Conservation (phyloP, 371 early-diverging fungal species). For the Vairimorpha ceranae region DNA sequence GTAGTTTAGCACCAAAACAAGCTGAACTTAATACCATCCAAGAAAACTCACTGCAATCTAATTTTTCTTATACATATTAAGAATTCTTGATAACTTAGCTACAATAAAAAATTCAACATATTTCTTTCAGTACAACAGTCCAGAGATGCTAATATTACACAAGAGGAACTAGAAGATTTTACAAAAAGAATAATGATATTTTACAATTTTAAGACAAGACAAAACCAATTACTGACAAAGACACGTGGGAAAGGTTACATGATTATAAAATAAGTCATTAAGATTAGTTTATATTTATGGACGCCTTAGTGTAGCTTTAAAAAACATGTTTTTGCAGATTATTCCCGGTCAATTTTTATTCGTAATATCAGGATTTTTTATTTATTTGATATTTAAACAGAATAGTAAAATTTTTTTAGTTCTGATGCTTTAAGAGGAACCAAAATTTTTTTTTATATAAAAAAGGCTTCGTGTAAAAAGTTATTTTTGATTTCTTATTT, state of each 20-base stretch:
- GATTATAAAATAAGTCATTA: conserved; percentile 24
- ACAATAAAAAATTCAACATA: neutral
- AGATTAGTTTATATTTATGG: conserved; percentile 39
- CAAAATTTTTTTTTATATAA: conserved; percentile 43
- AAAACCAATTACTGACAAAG: conserved; percentile 17
- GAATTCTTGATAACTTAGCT: neutral
- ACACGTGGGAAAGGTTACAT: conserved; percentile 39
- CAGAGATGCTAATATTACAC: neutral
- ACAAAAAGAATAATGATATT: neutral
- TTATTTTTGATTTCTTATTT: conserved; percentile 42
- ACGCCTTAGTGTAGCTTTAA: conserved; percentile 14
- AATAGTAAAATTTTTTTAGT: conserved; percentile 30
- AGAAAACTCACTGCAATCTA: neutral
- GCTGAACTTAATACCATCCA: neutral
- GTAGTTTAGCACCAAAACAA: neutral
- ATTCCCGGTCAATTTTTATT: conserved; percentile 39
- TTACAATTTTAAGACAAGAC: neutral
- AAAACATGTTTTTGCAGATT: conserved; percentile 37
- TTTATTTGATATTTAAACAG: conserved; percentile 31
- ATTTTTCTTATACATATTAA: neutral
- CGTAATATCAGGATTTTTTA: conserved; percentile 33
- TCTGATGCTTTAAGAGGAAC: conserved; percentile 29
- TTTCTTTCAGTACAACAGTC: neutral
- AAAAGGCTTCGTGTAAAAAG: conserved; percentile 2
- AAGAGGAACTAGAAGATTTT: neutral